A percentile compares a stretch with the other conserved stretches of the same genome.
Conservation (phyloP, 805 yeast species). For the Ogataea thermomethanolica region DNA sequence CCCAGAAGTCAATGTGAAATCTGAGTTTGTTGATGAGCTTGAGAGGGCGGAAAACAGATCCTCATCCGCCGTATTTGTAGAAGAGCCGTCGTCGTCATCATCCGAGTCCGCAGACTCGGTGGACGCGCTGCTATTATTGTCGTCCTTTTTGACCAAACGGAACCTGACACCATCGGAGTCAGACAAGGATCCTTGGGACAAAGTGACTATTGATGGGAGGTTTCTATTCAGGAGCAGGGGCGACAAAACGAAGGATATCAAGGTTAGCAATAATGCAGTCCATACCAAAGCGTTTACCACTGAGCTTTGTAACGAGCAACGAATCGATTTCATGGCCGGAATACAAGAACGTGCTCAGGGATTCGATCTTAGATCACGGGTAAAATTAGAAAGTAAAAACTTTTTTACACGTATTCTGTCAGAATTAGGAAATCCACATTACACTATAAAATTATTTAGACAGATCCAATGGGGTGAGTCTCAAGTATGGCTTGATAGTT, state of each 20-base stretch:
- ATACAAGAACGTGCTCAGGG: not conserved
- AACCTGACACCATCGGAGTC: constrained; percentile 4
- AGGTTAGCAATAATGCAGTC: not conserved
- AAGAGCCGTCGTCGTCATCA: not conserved
- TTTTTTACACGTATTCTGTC: constrained; percentile 7
- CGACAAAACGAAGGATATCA: not conserved
- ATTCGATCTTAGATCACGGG: constrained; percentile 9
- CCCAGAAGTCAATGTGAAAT: too few relatives aligned
- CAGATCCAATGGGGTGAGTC: constrained; percentile 43
- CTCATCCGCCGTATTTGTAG: too few relatives aligned
- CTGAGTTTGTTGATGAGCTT: too few relatives aligned
- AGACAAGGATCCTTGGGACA: not conserved
- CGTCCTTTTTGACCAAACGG: constrained; percentile 5
- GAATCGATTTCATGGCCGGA: not conserved
- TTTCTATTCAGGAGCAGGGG: not conserved
- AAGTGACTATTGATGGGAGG: constrained; percentile 1
- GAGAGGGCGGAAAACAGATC: too few relatives aligned
- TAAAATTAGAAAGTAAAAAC: constrained; percentile 6
- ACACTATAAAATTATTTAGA: constrained; percentile 7
- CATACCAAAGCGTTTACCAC: not conserved
- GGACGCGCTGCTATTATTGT: not conserved
- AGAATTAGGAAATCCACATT: not conserved
- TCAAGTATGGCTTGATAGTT: constrained; percentile 58
- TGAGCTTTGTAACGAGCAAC: not conserved
- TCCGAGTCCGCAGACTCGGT: not conserved